These are phyloP conservation scores for Solanum dulcamara DNA, from an alignment of 257 asterid genomes.

Conservation along the genomic window DNA sequence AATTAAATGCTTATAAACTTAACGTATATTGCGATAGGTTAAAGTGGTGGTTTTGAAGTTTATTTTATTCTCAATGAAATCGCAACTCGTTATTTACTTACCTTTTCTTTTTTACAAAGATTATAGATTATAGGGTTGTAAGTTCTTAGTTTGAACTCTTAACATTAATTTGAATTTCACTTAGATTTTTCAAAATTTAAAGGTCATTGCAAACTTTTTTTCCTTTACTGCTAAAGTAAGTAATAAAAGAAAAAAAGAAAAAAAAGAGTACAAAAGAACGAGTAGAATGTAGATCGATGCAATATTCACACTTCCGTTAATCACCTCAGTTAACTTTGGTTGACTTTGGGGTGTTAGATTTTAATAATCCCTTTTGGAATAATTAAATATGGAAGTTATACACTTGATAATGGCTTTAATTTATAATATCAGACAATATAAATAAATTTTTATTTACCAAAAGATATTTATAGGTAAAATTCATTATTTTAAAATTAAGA, in stretches of 20 bases:
- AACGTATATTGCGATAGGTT: background rate
- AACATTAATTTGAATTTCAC: background rate
- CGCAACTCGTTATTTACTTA: no score
- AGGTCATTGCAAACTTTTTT: background rate
- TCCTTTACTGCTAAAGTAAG: background rate
- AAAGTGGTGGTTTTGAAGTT: background rate
- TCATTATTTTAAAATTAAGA: background rate
- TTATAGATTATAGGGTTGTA: background rate
- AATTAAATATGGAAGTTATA: background rate
- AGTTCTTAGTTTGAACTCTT: background rate
- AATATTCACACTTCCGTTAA: background rate
- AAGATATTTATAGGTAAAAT: background rate
- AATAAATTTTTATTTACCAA: background rate
- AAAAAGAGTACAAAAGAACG: background rate
- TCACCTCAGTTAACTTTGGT: background rate
- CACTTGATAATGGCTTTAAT: background rate
- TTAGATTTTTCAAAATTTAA: background rate
- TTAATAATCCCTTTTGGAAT: background rate
- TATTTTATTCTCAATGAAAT: background rate
- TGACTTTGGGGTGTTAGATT: background rate
- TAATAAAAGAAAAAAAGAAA: background rate
- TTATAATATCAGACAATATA: background rate
- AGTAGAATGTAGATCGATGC: background rate
- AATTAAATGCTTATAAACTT: background rate
- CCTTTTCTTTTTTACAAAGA: background rate